Base-by-base conservation (phyloP, 495 filamentous ascomycete species). In the Hypomontagnella monticulosa region DNA sequence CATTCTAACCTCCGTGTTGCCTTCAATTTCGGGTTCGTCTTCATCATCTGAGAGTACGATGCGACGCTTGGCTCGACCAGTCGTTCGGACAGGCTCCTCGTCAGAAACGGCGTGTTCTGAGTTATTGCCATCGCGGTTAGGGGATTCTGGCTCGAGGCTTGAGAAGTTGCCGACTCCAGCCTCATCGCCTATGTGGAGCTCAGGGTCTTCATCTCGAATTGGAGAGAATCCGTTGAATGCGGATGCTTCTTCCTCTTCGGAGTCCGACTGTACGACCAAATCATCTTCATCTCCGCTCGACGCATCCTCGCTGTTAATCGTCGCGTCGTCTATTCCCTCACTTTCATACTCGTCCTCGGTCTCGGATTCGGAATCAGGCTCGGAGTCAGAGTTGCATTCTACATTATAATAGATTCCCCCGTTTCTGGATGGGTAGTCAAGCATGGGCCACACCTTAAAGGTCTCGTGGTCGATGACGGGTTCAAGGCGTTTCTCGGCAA, bases 1-100 rank as follows among this genome's bases (percentile, higher is more conserved):
- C 5, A 36, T 23, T 54, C 50, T 19, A 20, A 34, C 37, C 2
- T 42, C 36, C 38, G 32, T 27, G 48, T 38, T 32, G 10, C 3
- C 5, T 18, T 53, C 34, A 53, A 23, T 23, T 15, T 27, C 52
- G 38, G 34, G 4, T 1, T 65, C 57, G 23, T 61, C n/a, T 41
- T 66, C 66, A 14, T 73, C 69, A 40, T 73, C 71, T 9, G 71
- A 73, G 43, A 47, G 57, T 11, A 73, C 49, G 9, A 73, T 73
- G 20, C 54, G 64, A 41, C 71, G 71, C 34, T 73, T 73, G 20
- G 18, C 57, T 43, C 65, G 62, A 16, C 3, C 34, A 9, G 42
- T 38, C 16, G 41, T 44, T 40, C 23, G 47, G 20, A 41, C 23
- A 14, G 41, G 43, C 48, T 69, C 68, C 30, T 61, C 61, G 15